Evolutionary conservation across 768 basidiomycete genomes (phyloP), one percentile per base, ranked within the genome.

Genomic region (Pseudohyphozyma bogoriensis): DNA sequence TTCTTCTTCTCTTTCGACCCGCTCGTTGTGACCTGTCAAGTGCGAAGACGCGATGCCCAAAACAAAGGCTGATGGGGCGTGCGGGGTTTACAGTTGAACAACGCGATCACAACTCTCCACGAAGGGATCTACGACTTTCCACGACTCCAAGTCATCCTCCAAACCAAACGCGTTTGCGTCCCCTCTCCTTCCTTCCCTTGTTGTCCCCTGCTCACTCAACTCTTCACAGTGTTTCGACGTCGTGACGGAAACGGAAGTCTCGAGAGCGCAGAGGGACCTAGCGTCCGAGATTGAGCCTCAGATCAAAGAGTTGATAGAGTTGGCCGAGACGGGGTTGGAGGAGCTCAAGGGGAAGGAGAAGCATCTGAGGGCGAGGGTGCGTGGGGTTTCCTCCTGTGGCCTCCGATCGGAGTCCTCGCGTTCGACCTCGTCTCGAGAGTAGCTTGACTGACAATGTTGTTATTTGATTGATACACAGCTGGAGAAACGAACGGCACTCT

Each of bases 231-330:
- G 36, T 7, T 66, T 56, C 46, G 64, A 66, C 40, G 32, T 62
- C 31, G 39, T 66, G 7, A 58, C 60, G 18, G 57, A 59, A 28
- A 24, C 47, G 9, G 64, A 66, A 6, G 55, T 66, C 11, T n/a
- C 9, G 3, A 1, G 12, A 0, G 60, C 60, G 0, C 64, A 66
- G 15, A 36, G 51, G 20, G 42, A 47, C 5, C 24, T 66, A 9
- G 39, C 47, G 15, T 31, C 33, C 49, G 58, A 62, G 44, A 62
- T 66, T 53, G 26, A 32, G 29, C 65, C 65, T 13, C 60, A 62
- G 58, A 62, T 66, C 16, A 47, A 59, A 20, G 47, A 47, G 51
- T 45, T 59, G 15, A 54, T 66, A 1, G 2, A 18, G 16, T 31
- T 60, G 6, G 64, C 64, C 13, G 60, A 62, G 24, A 37, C 5